Percentiles rank a stretch among this genome's conserved stretches.
Evolutionary conservation across 306 rosid species (phyloP).

Genomic region (Abrus precatorius): DNA sequence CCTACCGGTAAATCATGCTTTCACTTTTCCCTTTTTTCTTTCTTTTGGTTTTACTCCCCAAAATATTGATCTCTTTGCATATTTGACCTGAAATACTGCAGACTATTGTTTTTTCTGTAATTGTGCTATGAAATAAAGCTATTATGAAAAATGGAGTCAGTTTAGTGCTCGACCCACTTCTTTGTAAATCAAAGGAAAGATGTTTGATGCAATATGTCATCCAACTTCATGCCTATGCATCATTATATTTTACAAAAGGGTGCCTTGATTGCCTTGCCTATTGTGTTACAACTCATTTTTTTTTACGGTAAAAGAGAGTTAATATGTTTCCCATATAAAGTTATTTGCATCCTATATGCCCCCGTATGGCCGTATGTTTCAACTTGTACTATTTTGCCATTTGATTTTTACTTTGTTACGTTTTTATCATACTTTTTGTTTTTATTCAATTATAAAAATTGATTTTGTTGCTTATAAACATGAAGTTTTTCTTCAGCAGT

Average conservation of each 20-base stretch:
- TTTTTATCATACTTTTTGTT: background rate
- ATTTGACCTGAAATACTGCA: background rate
- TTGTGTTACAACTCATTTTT: constrained; percentile 36
- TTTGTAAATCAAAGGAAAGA: background rate
- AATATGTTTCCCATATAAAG: background rate
- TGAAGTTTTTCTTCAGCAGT: background rate
- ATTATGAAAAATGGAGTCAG: background rate
- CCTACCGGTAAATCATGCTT: constrained; percentile 37
- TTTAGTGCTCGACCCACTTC: constrained; percentile 15
- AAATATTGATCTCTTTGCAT: constrained; percentile 14
- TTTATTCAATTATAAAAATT: background rate
- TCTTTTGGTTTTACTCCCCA: constrained; percentile 20
- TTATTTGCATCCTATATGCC: background rate
- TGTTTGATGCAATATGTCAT: constrained; percentile 35
- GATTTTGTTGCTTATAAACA: background rate
- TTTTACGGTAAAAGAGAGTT: background rate
- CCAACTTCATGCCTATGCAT: constrained; percentile 12
- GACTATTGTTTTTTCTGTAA: too few relatives aligned
- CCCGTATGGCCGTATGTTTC: background rate
- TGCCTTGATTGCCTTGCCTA: constrained; percentile 15
- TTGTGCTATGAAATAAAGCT: background rate
- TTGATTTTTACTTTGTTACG: background rate
- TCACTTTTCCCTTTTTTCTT: background rate
- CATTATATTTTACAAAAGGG: constrained; percentile 39
- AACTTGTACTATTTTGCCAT: constrained; percentile 3